phyloP scores from a whole-genome alignment of 2,329 filamentous ascomycete species.

The Penicillium nordicum region DNA sequence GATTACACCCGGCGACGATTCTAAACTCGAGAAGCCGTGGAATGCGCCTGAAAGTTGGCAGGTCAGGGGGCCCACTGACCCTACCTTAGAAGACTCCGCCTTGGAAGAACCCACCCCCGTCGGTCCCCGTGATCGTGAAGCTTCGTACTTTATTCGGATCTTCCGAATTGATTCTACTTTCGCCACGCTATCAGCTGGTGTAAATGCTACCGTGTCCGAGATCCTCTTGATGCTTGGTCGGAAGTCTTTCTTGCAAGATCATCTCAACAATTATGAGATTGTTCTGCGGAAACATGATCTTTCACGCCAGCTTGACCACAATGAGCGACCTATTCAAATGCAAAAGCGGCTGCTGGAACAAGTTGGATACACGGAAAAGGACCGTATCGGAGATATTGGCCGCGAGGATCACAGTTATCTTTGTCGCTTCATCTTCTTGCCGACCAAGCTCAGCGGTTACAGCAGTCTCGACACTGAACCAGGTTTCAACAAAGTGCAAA shows the following conservation, averaged over 20 bases:
- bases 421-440: constrained; percentile 91
- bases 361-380: constrained; percentile 81
- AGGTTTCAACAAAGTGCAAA: constrained; percentile 76
- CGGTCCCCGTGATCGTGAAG: constrained; percentile 60
- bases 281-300: constrained; percentile 91
- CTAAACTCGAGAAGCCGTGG: constrained; percentile 52
- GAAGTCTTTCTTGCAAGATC: constrained; percentile 89
- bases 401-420: constrained; percentile 97
- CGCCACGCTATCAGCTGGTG: constrained; percentile 77
- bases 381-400: constrained; percentile 87
- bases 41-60: constrained; percentile 97
- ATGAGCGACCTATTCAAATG: constrained; percentile 81
- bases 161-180: constrained; percentile 94
- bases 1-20: constrained; percentile 27
- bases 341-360: constrained; percentile 90
- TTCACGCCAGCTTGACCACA: constrained; percentile 71
- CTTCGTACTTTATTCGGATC: constrained; percentile 86
- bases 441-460: constrained; percentile 78
- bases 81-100: constrained; percentile 8
- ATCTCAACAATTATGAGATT: constrained; percentile 90
- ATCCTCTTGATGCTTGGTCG: constrained; percentile 87
- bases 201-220: constrained; percentile 82
- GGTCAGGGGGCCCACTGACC: constrained; percentile 61
- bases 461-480: constrained; percentile 71
- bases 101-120: not conserved